Evolutionary conservation across 805 yeast species (phyloP).

Genomic region (Wickerhamomyces bovis): DNA sequence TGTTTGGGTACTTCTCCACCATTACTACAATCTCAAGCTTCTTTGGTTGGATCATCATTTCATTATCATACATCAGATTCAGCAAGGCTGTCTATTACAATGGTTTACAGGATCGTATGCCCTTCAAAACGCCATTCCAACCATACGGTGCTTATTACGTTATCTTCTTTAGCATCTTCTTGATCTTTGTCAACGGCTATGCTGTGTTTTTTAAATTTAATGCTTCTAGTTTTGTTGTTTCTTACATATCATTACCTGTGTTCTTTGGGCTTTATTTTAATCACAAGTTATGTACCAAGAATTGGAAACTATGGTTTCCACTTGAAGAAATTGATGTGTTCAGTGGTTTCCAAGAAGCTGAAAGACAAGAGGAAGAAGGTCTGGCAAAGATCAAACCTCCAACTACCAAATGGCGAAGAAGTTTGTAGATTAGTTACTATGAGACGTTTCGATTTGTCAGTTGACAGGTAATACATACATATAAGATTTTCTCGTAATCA

Average conservation of each 20-base stretch:
- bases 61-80: conserved; percentile 61
- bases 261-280: conserved; percentile 48
- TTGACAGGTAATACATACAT: no score
- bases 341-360: conserved; percentile 55
- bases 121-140: conserved; percentile 51
- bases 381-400: conserved; percentile 14
- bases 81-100: conserved; percentile 57
- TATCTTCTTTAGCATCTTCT: conserved; percentile 40
- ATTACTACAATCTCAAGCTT: conserved; percentile 74
- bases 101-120: conserved; percentile 46
- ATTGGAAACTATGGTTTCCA: conserved; percentile 42
- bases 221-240: conserved; percentile 56
- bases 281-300: conserved; percentile 45
- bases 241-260: conserved; percentile 62
- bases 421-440: conserved; percentile 20
- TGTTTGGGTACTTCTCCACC: conserved; percentile 68
- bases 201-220: conserved; percentile 50
- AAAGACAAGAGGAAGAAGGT: conserved; percentile 28
- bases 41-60: conserved; percentile 68
- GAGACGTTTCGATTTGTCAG: no score
- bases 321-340: conserved; percentile 53
- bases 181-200: conserved; percentile 68
- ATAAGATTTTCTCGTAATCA: no score
- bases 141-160: conserved; percentile 55
- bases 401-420: conserved; percentile 9